These are phyloP conservation scores for Venturia asperata DNA, from an alignment of 2,329 filamentous ascomycete species.

Conservation along the genomic window DNA sequence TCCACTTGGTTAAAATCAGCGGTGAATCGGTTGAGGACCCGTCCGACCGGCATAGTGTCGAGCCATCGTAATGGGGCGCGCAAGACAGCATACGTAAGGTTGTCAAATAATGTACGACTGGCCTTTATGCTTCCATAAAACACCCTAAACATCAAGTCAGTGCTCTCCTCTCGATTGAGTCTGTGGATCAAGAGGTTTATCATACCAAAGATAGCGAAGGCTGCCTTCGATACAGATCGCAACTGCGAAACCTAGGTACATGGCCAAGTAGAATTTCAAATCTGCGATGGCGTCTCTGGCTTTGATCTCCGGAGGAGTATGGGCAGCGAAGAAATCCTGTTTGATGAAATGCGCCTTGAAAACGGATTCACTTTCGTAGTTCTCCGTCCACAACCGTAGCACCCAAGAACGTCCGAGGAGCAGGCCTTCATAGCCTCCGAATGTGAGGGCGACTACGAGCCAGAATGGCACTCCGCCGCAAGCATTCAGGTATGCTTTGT, in stretches of 20 bases:
- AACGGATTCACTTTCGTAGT: slow-evolving; percentile 12
- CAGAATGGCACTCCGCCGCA: slow-evolving; percentile 59
- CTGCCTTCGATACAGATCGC: slow-evolving; percentile 53
- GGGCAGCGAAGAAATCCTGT: background rate
- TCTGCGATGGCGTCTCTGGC: background rate
- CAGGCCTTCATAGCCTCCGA: slow-evolving; percentile 48
- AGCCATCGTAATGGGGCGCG: slow-evolving; percentile 57
- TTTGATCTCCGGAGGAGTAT: slow-evolving; percentile 10
- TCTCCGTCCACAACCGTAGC: slow-evolving; percentile 51
- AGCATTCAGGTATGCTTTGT: slow-evolving; percentile 57
- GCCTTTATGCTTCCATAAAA: slow-evolving; percentile 60
- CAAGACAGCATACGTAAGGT: slow-evolving; percentile 59
- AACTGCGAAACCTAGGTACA: slow-evolving; percentile 59
- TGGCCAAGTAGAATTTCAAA: slow-evolving; percentile 38
- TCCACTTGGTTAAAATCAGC: slow-evolving; percentile 71
- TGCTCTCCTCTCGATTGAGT: background rate
- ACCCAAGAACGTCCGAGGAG: slow-evolving; percentile 54
- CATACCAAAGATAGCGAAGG: slow-evolving; percentile 50
- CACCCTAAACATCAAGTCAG: slow-evolving; percentile 29
- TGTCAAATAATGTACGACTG: slow-evolving; percentile 60
- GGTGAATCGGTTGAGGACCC: slow-evolving; percentile 71
- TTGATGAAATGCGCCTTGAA: background rate
- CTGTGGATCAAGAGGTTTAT: background rate
- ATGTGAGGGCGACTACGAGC: slow-evolving; percentile 48
- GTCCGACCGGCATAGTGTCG: slow-evolving; percentile 69